Percentiles rank a stretch among this genome's conserved stretches.
Evolutionary conservation across 139 green algal species (phyloP).

Genomic region (Picochlorum sp.): DNA sequence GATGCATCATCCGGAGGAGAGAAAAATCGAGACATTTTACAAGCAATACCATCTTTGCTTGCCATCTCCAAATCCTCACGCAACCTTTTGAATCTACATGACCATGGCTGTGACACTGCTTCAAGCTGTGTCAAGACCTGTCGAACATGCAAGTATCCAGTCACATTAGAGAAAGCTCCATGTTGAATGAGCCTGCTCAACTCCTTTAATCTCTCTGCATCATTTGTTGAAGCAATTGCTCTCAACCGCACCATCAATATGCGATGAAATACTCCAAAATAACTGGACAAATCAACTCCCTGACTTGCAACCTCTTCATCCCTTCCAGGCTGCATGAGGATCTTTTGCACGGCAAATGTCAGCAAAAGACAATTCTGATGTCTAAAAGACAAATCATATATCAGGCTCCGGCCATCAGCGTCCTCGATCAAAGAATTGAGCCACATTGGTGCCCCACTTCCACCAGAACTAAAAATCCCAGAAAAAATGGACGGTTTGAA

Average conservation of each 20-base stretch:
- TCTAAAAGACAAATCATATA: slow-evolving; percentile 61
- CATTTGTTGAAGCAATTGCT: slow-evolving; percentile 11
- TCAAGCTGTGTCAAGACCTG: slow-evolving; percentile 16
- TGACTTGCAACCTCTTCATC: slow-evolving; percentile 42
- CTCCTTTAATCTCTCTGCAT: slow-evolving; percentile 8
- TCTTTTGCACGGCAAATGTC: slow-evolving; percentile 74
- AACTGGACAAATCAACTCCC: slow-evolving; percentile 48
- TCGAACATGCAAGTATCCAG: slow-evolving; percentile 66
- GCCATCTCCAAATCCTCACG: slow-evolving; percentile 43
- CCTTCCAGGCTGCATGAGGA: slow-evolving; percentile 48
- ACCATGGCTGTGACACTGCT: not conserved
- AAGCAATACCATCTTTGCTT: slow-evolving; percentile 19
- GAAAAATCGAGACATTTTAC: slow-evolving; percentile 33
- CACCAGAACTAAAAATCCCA: slow-evolving; percentile 44
- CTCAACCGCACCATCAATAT: slow-evolving; percentile 16
- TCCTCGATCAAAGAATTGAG: slow-evolving; percentile 49
- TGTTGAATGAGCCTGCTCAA: slow-evolving; percentile 35
- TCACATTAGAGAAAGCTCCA: slow-evolving; percentile 27
- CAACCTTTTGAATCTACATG: slow-evolving; percentile 39
- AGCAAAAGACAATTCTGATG: slow-evolving; percentile 66
- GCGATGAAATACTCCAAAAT: slow-evolving; percentile 71
- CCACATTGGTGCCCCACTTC: slow-evolving; percentile 37
- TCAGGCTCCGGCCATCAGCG: slow-evolving; percentile 43
- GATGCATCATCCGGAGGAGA: slow-evolving; percentile 3
- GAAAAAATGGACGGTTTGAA: slow-evolving; percentile 61